phyloP scores from a whole-genome alignment of 1,139 yeast species.

The Blastobotrys serpentis region DNA sequence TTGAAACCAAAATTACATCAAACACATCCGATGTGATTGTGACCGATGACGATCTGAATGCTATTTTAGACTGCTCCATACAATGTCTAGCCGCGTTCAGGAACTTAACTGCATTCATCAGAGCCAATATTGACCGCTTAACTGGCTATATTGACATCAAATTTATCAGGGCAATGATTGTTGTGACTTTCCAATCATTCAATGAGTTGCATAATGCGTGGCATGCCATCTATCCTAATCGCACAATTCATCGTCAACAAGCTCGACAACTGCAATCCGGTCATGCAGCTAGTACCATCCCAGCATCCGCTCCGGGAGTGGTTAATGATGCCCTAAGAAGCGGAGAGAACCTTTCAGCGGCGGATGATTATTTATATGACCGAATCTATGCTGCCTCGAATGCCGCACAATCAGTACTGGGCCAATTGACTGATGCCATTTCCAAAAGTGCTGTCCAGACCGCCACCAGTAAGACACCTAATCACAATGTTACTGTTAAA shows the following conservation, averaged over 20 bases:
- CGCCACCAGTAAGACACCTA: conserved; percentile 20
- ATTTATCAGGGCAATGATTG: conserved; percentile 68
- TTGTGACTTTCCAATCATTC: conserved; percentile 70
- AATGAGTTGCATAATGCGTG: conserved; percentile 76
- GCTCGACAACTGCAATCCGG: too few species aligned
- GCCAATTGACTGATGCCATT: conserved; percentile 75
- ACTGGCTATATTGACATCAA: conserved; percentile 56
- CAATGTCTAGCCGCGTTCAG: conserved; percentile 27
- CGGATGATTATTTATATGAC: conserved; percentile 73
- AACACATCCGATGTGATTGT: conserved; percentile 7
- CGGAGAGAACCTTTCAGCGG: conserved; percentile 43
- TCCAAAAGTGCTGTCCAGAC: conserved; percentile 59
- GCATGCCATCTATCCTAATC: conserved; percentile 34
- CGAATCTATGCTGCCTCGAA: conserved; percentile 72
- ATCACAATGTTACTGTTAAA: conserved; percentile 49
- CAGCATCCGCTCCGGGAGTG: conserved; percentile 6
- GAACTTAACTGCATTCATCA: conserved; percentile 25
- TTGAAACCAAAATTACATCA: conserved; percentile 7
- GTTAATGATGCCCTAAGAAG: conserved; percentile 17
- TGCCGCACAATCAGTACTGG: conserved; percentile 76
- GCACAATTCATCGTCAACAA: conserved; percentile 13
- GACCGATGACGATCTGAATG: conserved; percentile 9
- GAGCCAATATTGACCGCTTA: conserved; percentile 26
- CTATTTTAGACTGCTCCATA: conserved; percentile 19
- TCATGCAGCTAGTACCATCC: neutral